Evolutionary conservation across 2,329 filamentous ascomycete genomes (phyloP).

Genomic region (Pseudopyrenochaeta lycopersici): DNA sequence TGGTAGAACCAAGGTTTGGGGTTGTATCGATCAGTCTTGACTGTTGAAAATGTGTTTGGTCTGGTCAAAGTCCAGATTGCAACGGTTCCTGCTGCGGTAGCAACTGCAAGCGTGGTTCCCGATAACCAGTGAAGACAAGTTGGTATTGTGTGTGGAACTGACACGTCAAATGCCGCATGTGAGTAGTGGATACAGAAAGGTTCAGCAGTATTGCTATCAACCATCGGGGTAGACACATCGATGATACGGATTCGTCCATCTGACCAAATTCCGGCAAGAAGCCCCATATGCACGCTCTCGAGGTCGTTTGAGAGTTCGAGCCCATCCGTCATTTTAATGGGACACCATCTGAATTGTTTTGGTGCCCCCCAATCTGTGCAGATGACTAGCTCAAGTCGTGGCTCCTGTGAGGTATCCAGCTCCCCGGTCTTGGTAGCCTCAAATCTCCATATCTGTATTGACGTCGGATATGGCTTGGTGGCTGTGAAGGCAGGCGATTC

Average conservation of each 20-base stretch:
- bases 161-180: constrained; percentile 60
- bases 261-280: constrained; percentile 66
- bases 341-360: constrained; percentile 66
- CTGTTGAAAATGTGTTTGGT: constrained; percentile 36
- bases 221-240: constrained; percentile 51
- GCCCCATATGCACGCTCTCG: constrained; percentile 53
- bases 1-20: constrained; percentile 55
- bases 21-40: not conserved
- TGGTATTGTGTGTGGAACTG: constrained; percentile 62
- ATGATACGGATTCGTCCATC: constrained; percentile 66
- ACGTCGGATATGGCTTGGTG: constrained; percentile 57
- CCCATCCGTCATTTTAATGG: constrained; percentile 46
- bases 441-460: constrained; percentile 69
- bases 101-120: constrained; percentile 62
- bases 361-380: constrained; percentile 67
- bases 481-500: constrained; percentile 61
- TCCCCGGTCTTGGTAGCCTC: constrained; percentile 48
- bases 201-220: constrained; percentile 2
- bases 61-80: constrained; percentile 61
- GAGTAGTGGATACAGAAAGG: constrained; percentile 53
- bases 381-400: constrained; percentile 60
- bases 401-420: constrained; percentile 55
- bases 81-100: constrained; percentile 65
- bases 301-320: constrained; percentile 38
- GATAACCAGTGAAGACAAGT: constrained; percentile 67